These are phyloP conservation scores for Mycosphaerella sp. DNA, from an alignment of 2,329 filamentous ascomycete species.

Conservation along the genomic window DNA sequence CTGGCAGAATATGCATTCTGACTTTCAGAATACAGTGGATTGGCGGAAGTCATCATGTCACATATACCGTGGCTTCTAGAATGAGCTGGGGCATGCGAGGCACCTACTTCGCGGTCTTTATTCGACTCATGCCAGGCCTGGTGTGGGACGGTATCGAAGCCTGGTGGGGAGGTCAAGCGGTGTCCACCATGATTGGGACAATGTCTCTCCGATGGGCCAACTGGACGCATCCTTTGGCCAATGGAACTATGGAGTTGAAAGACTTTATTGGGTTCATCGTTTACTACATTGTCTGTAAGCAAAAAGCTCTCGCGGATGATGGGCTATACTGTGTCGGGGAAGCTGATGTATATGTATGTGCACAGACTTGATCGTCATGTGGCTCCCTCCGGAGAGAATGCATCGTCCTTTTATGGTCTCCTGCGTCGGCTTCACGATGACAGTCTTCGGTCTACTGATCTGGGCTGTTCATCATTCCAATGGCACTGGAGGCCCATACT, in stretches of 20 bases:
- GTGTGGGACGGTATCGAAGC: conserved; percentile 18
- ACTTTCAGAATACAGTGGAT: conserved; percentile 7
- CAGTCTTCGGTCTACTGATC: conserved; percentile 14
- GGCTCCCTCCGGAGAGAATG: conserved; percentile 16
- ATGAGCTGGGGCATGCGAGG: conserved; percentile 13
- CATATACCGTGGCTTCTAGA: conserved; percentile 15
- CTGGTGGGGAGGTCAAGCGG: conserved; percentile 16
- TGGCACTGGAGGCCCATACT: conserved; percentile 15
- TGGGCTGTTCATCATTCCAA: conserved; percentile 14
- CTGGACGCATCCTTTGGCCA: conserved; percentile 13
- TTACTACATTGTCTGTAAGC: conserved; percentile 15
- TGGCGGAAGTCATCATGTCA: conserved; percentile 13
- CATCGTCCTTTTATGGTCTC: conserved; percentile 14
- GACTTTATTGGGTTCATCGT: conserved; percentile 18
- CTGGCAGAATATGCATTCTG: neutral
- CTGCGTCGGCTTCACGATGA: conserved; percentile 11
- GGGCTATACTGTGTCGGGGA: too few relatives aligned
- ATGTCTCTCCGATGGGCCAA: conserved; percentile 15
- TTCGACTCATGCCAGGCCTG: conserved; percentile 14
- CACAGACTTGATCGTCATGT: conserved; percentile 10
- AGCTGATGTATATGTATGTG: neutral
- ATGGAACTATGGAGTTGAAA: conserved; percentile 15
- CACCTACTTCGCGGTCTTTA: conserved; percentile 13
- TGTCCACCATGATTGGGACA: conserved; percentile 16
- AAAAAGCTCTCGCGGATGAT: too few relatives aligned